phyloP scores from a whole-genome alignment of 2,329 filamentous ascomycete genomes.

The Aspergillus latus region DNA sequence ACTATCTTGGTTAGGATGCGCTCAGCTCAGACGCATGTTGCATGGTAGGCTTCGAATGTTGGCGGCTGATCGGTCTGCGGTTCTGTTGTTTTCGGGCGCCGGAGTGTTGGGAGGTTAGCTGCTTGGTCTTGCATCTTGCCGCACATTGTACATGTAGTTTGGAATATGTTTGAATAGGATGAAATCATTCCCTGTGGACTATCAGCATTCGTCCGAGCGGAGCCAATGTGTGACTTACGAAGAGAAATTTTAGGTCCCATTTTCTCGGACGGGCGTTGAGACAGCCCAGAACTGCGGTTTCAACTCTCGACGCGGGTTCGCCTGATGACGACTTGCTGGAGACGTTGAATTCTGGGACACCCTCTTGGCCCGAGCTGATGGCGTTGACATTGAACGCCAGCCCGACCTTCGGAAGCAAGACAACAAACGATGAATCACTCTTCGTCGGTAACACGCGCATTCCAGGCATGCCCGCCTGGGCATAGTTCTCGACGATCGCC shows the following conservation, averaged over 20 bases:
- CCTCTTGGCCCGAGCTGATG: constrained; percentile 19
- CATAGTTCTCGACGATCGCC: constrained; percentile 34
- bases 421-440: constrained; percentile 26
- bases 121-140: constrained; percentile 37
- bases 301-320: constrained; percentile 33
- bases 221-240: constrained; percentile 31
- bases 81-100: constrained; percentile 26
- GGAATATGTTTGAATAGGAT: constrained; percentile 43
- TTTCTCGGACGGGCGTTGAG: constrained; percentile 37
- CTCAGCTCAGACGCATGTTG: constrained; percentile 25
- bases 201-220: background rate
- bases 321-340: constrained; percentile 26
- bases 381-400: constrained; percentile 36
- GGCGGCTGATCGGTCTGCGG: constrained; percentile 21
- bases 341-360: constrained; percentile 37
- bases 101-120: constrained; percentile 43
- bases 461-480: constrained; percentile 27
- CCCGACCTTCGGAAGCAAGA: constrained; percentile 35
- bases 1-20: background rate
- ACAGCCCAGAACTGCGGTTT: constrained; percentile 35
- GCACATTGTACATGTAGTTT: constrained; percentile 41
- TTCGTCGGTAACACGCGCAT: constrained; percentile 30
- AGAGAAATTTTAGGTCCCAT: constrained; percentile 41
- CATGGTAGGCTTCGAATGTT: constrained; percentile 39
- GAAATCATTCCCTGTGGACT: constrained; percentile 41